Percentiles rank a stretch among this genome's conserved stretches.
phyloP scores from a whole-genome alignment of 1,284 basidiomycete species.

The Meripilus lineatus region DNA sequence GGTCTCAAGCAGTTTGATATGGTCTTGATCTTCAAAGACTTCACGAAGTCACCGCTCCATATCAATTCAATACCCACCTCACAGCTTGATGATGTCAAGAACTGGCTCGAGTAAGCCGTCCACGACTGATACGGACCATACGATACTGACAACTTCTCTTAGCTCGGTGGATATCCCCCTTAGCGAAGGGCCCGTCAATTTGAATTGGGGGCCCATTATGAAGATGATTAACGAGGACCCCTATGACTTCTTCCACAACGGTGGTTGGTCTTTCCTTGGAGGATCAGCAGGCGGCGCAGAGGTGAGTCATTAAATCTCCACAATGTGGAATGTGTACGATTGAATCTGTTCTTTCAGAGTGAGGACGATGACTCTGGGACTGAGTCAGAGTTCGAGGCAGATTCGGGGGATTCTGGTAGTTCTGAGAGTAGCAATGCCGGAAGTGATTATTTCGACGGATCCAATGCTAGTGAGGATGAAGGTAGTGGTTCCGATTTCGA shows the following conservation, averaged over 20 bases:
- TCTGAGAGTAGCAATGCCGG: constrained; percentile 46
- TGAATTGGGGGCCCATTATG: constrained; percentile 99
- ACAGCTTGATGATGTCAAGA: constrained; percentile 93
- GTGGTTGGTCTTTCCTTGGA: constrained; percentile 94
- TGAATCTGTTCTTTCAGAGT: constrained; percentile 37
- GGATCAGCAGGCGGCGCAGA: constrained; percentile 65
- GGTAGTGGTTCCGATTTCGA: constrained; percentile 64
- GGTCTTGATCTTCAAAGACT: constrained; percentile 95
- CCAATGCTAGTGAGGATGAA: constrained; percentile 65
- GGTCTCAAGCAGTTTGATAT: constrained; percentile 97
- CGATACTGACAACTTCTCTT: constrained; percentile 5
- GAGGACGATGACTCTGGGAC: constrained; percentile 65
- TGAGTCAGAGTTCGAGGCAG: constrained; percentile 80
- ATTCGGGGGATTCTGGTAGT: constrained; percentile 44
- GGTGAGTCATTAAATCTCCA: no score
- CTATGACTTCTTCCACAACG: constrained; percentile 92
- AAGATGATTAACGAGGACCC: constrained; percentile 96
- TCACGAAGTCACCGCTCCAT: constrained; percentile 86
- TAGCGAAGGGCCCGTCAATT: constrained; percentile 94
- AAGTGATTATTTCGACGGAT: constrained; percentile 50
- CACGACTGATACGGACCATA: constrained; percentile 2
- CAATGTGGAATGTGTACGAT: no score
- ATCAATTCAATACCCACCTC: constrained; percentile 93
- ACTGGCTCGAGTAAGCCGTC: constrained; percentile 91
- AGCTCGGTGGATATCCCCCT: constrained; percentile 96